Percentiles rank a stretch among this genome's conserved stretches.
Conservation (phyloP, 2,329 filamentous ascomycete genomes). For the Arthrobotrys entomopaga region DNA sequence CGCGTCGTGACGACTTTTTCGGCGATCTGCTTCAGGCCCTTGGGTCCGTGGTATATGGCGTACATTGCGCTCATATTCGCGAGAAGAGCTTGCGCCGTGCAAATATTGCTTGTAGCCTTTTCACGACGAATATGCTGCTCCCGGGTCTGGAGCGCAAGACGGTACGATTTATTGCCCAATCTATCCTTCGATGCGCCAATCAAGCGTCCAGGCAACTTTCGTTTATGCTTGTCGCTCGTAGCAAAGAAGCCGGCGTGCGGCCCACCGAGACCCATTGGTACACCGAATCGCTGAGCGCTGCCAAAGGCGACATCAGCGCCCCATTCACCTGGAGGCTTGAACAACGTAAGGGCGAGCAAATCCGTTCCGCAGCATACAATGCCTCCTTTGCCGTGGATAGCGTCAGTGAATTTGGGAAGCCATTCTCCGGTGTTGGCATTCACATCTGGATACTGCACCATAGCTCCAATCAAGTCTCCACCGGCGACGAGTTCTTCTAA, state of each 20-base stretch:
- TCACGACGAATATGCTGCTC: constrained; percentile 97
- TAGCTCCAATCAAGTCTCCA: constrained; percentile 79
- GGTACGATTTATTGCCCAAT: constrained; percentile 80
- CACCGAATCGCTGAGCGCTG: constrained; percentile 88
- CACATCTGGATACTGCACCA: constrained; percentile 85
- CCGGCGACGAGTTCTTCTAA: constrained; percentile 77
- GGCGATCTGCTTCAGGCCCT: constrained; percentile 83
- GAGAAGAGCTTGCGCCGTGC: constrained; percentile 90
- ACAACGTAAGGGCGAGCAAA: constrained; percentile 82
- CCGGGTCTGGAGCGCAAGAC: constrained; percentile 87
- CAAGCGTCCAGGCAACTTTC: constrained; percentile 89
- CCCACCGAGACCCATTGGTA: constrained; percentile 90
- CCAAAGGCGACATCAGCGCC: constrained; percentile 96
- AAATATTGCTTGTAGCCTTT: constrained; percentile 97
- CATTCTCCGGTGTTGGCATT: constrained; percentile 34
- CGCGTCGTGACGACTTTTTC: constrained; percentile 74
- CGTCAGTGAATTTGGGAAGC: constrained; percentile 46
- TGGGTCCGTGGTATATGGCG: constrained; percentile 89
- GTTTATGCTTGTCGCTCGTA: constrained; percentile 88
- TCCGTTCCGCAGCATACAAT: constrained; percentile 73
- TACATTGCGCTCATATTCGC: constrained; percentile 98
- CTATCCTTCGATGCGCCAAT: constrained; percentile 93
- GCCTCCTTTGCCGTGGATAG: constrained; percentile 33
- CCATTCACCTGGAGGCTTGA: constrained; percentile 91
- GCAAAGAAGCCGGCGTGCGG: constrained; percentile 98